phyloP scores from a whole-genome alignment of 2,329 filamentous ascomycete genomes.

The Colletotrichum sp. region DNA sequence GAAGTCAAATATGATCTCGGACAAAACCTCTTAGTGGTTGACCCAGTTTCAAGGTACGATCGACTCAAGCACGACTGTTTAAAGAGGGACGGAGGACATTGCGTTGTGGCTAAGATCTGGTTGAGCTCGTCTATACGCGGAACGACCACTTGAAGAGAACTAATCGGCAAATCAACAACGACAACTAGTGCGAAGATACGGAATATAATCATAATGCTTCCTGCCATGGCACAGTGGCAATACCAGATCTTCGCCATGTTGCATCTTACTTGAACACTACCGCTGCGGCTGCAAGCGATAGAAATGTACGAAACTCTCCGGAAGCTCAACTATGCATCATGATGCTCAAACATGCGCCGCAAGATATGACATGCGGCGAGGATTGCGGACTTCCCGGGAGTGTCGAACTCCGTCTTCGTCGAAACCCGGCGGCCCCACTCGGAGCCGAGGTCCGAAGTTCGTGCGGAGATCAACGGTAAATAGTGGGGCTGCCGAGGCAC shows the following conservation, averaged over 20 bases:
- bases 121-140: neutral
- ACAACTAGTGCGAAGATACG: neutral
- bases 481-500: neutral
- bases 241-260: neutral
- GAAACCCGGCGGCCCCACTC: neutral
- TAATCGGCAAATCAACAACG: neutral
- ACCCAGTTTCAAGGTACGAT: neutral
- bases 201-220: neutral
- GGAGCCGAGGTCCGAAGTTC: neutral
- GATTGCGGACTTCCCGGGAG: neutral
- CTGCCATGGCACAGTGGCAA: accelerated
- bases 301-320: accelerated
- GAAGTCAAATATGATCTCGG: neutral
- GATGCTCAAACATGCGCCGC: too few relatives aligned
- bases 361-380: neutral
- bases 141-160: too few relatives aligned
- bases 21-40: neutral
- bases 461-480: neutral
- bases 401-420: neutral
- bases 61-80: neutral
- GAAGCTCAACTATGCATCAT: too few relatives aligned
- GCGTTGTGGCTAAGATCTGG: neutral
- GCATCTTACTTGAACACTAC: neutral
- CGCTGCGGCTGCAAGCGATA: neutral
- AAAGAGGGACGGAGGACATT: neutral